phyloP scores from a whole-genome alignment of 108 stramenopile species.

The Schizochytrium sp. region DNA sequence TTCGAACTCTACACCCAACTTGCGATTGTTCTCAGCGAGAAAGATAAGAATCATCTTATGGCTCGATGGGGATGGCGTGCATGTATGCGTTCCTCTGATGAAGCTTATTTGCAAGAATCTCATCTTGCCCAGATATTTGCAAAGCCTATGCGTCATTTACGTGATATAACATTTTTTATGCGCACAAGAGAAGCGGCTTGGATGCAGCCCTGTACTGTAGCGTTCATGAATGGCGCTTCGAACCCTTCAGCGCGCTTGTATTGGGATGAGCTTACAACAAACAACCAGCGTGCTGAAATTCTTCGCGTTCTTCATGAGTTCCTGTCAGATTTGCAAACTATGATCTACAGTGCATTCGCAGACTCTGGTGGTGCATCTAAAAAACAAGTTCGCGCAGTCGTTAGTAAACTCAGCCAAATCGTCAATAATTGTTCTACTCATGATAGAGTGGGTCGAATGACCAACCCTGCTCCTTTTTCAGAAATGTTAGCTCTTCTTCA shows the following conservation, averaged over 20 bases:
- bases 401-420: no score
- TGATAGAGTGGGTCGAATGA: no score
- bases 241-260: not conserved
- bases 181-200: not conserved
- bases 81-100: not conserved
- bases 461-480: no score
- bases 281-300: no score
- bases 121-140: not conserved
- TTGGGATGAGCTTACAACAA: not conserved
- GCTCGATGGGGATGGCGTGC: constrained; percentile 48
- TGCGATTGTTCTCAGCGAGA: not conserved
- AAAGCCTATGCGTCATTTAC: not conserved
- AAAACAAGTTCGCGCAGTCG: no score
- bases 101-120: not conserved
- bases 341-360: no score
- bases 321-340: no score
- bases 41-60: constrained; percentile 33
- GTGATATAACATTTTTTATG: not conserved
- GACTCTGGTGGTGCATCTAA: no score
- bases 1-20: constrained; percentile 55
- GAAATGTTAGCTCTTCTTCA: no score
- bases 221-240: not conserved
- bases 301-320: no score
- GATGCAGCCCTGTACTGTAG: constrained; percentile 18
- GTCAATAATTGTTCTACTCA: no score